Conservation (phyloP, 108 stramenopile genomes). For the Cyclotella baltica region DNA sequence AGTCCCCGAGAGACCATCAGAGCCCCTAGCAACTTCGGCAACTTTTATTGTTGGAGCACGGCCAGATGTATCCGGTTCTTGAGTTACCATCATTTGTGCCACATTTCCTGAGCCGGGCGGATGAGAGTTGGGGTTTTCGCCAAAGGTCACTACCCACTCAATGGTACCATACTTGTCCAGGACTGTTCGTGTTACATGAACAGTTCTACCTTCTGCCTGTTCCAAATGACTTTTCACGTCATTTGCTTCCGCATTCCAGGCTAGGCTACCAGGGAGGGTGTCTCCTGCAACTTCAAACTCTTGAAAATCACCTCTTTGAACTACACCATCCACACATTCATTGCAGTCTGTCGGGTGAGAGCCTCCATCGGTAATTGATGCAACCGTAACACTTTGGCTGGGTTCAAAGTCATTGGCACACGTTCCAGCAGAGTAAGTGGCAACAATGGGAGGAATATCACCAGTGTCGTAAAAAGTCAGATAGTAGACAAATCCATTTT, state of each 20-base stretch:
- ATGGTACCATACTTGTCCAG: constrained; percentile 79
- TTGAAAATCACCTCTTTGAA: constrained; percentile 62
- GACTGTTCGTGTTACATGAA: constrained; percentile 70
- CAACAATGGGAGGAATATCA: constrained; percentile 25
- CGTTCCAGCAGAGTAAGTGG: constrained; percentile 31
- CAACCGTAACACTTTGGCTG: constrained; percentile 47
- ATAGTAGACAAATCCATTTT: constrained; percentile 62
- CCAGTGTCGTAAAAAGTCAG: constrained; percentile 58
- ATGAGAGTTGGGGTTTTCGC: constrained; percentile 59
- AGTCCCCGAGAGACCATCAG: constrained; percentile 65
- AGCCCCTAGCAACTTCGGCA: constrained; percentile 65
- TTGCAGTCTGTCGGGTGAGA: constrained; percentile 54
- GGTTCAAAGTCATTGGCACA: constrained; percentile 49
- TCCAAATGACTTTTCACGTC: constrained; percentile 54
- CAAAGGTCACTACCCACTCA: constrained; percentile 72
- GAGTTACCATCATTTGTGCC: constrained; percentile 49
- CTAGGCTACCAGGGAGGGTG: constrained; percentile 25
- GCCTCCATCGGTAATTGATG: constrained; percentile 51
- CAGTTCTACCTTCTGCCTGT: constrained; percentile 43
- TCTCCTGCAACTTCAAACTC: constrained; percentile 59
- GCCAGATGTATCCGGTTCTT: constrained; percentile 56
- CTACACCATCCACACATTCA: constrained; percentile 71
- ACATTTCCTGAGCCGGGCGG: constrained; percentile 85
- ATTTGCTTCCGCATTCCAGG: constrained; percentile 66
- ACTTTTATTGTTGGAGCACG: constrained; percentile 50